A percentile compares a stretch with the other conserved stretches of the same genome.
These are phyloP conservation scores for Marasmius fiardii DNA, from an alignment of 1,284 basidiomycete species.

Conservation along the genomic window DNA sequence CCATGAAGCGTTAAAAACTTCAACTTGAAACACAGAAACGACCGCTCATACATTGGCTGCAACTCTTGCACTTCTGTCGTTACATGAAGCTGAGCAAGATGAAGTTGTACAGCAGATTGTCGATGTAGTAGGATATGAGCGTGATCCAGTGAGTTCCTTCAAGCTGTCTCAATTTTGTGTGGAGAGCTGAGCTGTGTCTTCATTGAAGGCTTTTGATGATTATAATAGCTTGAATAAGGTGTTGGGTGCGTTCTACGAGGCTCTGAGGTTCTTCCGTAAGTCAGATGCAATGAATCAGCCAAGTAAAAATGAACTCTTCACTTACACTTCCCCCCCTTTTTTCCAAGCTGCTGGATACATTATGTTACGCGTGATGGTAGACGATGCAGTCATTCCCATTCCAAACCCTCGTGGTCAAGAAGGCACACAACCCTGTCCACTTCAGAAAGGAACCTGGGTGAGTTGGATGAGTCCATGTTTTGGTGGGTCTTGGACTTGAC, in stretches of 20 bases:
- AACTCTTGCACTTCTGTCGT: constrained; percentile 18
- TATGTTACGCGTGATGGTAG: constrained; percentile 14
- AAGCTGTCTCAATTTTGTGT: background rate
- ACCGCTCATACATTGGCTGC: constrained; percentile 16
- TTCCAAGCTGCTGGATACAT: constrained; percentile 17
- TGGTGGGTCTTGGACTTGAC: too few relatives aligned
- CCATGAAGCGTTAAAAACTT: too few relatives aligned
- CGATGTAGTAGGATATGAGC: constrained; percentile 6
- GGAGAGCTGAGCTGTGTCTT: background rate
- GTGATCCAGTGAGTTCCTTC: constrained; percentile 10
- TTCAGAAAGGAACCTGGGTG: constrained; percentile 6
- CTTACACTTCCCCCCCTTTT: too few relatives aligned
- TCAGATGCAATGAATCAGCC: background rate
- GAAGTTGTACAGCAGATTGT: constrained; percentile 17
- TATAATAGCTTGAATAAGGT: constrained; percentile 13
- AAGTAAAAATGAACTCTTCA: too few relatives aligned
- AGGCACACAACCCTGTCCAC: background rate
- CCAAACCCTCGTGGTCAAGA: constrained; percentile 14
- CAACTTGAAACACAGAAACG: constrained; percentile 13
- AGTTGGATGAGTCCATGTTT: too few relatives aligned
- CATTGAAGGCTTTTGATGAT: constrained; percentile 17
- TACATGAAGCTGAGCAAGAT: constrained; percentile 18
- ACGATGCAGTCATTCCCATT: constrained; percentile 15
- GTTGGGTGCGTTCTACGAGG: constrained; percentile 18
- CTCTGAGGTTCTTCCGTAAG: constrained; percentile 19